These are phyloP conservation scores for Phalaenopsis hybrid DNA, from an alignment of 116 monocot species.

Conservation along the genomic window DNA sequence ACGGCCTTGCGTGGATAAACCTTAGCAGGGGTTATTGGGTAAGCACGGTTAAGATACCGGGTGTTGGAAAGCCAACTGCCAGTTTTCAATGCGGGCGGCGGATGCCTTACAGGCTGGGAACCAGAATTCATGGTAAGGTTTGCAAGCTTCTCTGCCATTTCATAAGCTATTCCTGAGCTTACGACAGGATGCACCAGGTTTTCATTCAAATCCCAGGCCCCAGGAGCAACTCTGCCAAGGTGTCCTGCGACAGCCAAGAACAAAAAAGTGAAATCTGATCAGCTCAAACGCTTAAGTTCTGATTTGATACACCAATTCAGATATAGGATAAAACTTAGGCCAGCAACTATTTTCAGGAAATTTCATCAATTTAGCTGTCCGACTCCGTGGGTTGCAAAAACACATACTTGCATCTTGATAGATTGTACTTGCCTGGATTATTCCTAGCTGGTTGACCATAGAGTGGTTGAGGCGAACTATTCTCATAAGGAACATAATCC, in stretches of 20 bases:
- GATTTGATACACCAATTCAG: no score
- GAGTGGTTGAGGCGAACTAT: constrained; percentile 13
- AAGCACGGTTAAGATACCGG: constrained; percentile 8
- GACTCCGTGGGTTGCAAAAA: neutral
- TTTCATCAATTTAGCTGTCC: neutral
- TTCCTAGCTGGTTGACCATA: constrained; percentile 31
- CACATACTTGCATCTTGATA: neutral
- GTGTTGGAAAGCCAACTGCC: constrained; percentile 28
- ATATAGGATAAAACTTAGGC: no score
- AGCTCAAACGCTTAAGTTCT: no score
- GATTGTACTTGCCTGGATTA: constrained; percentile 19
- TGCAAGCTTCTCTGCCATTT: constrained; percentile 24
- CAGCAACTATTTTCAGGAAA: neutral
- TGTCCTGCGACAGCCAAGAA: neutral
- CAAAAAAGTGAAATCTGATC: neutral
- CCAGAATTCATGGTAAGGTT: constrained; percentile 23
- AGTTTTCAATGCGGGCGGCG: constrained; percentile 21
- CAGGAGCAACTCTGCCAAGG: neutral
- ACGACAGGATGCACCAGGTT: neutral
- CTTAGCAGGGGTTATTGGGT: constrained; percentile 12
- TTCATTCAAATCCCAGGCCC: neutral
- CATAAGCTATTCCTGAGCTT: constrained; percentile 9
- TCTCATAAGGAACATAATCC: constrained; percentile 26
- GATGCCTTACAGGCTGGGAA: neutral
- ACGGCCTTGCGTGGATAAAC: constrained; percentile 23